phyloP scores from a whole-genome alignment of 2,329 filamentous ascomycete genomes.

The Ciborinia camelliae region DNA sequence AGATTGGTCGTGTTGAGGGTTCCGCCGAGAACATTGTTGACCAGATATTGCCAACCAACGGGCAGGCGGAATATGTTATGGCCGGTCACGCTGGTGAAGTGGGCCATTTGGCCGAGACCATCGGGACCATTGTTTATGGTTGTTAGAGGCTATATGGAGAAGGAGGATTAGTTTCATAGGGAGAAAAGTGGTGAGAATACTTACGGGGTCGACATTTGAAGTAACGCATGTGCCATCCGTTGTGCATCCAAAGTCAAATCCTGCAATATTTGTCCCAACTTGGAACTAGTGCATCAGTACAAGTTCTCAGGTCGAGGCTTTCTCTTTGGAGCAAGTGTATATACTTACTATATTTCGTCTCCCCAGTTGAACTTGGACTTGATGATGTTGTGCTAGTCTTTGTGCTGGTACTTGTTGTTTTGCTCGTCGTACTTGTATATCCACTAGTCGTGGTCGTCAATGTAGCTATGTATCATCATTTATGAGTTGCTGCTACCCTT shows the following conservation, averaged over 20 bases:
- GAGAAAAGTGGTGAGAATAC: background rate
- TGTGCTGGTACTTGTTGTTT: background rate
- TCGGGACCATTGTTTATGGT: conserved; percentile 35
- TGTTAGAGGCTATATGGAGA: conserved; percentile 31
- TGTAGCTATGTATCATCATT: background rate
- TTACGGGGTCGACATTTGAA: conserved; percentile 31
- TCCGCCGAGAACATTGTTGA: conserved; percentile 50
- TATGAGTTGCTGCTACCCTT: background rate
- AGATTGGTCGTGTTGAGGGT: conserved; percentile 48
- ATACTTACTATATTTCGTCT: conserved; percentile 27
- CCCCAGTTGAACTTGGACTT: conserved; percentile 17
- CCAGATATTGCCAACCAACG: conserved; percentile 59
- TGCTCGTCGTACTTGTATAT: conserved; percentile 6
- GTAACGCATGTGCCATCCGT: conserved; percentile 42
- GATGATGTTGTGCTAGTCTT: conserved; percentile 1
- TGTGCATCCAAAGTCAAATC: conserved; percentile 48
- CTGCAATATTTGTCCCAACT: conserved; percentile 36
- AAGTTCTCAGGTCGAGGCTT: background rate
- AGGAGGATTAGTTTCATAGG: background rate
- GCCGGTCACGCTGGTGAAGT: conserved; percentile 45
- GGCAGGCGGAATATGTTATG: conserved; percentile 50
- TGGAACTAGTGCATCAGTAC: conserved; percentile 9
- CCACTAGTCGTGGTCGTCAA: conserved; percentile 10
- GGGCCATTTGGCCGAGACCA: conserved; percentile 33
- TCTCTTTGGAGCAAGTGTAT: background rate